Percentiles rank a stretch among this genome's conserved stretches.
Evolutionary conservation across 192 early-diverging fungal species (phyloP).

Genomic region (Coemansia sp.): DNA sequence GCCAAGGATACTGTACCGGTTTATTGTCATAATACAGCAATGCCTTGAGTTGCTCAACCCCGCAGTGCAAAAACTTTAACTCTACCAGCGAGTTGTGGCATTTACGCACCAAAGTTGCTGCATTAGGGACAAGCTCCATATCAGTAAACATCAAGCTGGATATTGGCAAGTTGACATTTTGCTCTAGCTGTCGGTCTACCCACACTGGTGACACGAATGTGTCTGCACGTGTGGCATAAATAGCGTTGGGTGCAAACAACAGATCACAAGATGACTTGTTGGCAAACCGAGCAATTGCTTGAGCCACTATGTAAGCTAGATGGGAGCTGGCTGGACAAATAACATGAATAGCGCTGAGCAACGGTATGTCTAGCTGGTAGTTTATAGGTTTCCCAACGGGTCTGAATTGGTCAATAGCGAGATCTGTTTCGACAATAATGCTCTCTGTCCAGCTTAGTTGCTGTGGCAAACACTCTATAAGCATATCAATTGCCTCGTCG

Average conservation of each 20-base stretch:
- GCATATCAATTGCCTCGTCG: not conserved
- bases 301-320: conserved; percentile 1
- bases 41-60: not conserved
- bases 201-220: conserved; percentile 6
- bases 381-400: not conserved
- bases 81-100: not conserved
- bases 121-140: conserved; percentile 4
- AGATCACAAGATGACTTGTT: not conserved
- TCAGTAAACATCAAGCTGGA: conserved; percentile 14
- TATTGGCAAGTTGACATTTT: not conserved
- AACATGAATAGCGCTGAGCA: conserved; percentile 10
- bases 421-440: conserved; percentile 7
- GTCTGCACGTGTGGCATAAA: not conserved
- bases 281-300: not conserved
- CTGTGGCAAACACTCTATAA: conserved; percentile 3
- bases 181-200: not conserved
- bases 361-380: not conserved
- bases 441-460: not conserved
- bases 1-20: conserved; percentile 10
- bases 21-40: not conserved
- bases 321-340: not conserved
- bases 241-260: not conserved
- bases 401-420: no score
- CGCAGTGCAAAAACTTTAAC: conserved; percentile 14
- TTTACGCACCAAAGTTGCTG: not conserved